A percentile compares a stretch with the other conserved stretches of the same genome.
Conservation (phyloP, 257 asterid species). For the Thymus quinquecostatus region DNA sequence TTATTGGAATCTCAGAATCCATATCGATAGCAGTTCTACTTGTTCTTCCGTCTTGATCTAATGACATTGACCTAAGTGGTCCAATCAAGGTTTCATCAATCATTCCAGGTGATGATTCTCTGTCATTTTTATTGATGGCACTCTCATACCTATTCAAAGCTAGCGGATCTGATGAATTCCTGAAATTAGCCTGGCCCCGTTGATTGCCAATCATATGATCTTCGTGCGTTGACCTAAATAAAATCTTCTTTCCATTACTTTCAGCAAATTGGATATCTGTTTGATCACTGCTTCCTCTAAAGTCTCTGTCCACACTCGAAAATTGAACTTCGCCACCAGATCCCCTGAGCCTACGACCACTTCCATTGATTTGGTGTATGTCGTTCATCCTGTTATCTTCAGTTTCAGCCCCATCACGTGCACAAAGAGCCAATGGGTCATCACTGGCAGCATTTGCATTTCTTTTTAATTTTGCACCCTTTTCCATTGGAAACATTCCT, state of each 20-base stretch:
- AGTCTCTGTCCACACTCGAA: slow-evolving; percentile 47
- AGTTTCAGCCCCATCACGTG: slow-evolving; percentile 43
- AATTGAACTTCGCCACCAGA: slow-evolving; percentile 52
- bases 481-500: slow-evolving; percentile 64
- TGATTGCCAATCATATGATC: slow-evolving; percentile 59
- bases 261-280: slow-evolving; percentile 57
- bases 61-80: slow-evolving; percentile 76
- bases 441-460: slow-evolving; percentile 41
- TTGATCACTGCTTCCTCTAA: slow-evolving; percentile 40
- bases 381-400: slow-evolving; percentile 52
- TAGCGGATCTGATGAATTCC: slow-evolving; percentile 58
- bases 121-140: slow-evolving; percentile 41
- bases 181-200: slow-evolving; percentile 44
- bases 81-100: slow-evolving; percentile 77
- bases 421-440: slow-evolving; percentile 60
- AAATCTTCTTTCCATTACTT: slow-evolving; percentile 56
- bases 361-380: slow-evolving; percentile 38
- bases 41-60: slow-evolving; percentile 55
- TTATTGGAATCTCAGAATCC: slow-evolving; percentile 71
- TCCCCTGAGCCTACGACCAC: slow-evolving; percentile 43
- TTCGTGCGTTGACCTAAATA: slow-evolving; percentile 54
- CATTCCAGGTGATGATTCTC: slow-evolving; percentile 53
- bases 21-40: slow-evolving; percentile 64
- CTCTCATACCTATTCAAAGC: slow-evolving; percentile 49
- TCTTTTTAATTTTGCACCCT: slow-evolving; percentile 51